Evolutionary conservation across 768 basidiomycete genomes (phyloP), one percentile per base, ranked within the genome.

Genomic region (Pleurotus salmoneostramineus): DNA sequence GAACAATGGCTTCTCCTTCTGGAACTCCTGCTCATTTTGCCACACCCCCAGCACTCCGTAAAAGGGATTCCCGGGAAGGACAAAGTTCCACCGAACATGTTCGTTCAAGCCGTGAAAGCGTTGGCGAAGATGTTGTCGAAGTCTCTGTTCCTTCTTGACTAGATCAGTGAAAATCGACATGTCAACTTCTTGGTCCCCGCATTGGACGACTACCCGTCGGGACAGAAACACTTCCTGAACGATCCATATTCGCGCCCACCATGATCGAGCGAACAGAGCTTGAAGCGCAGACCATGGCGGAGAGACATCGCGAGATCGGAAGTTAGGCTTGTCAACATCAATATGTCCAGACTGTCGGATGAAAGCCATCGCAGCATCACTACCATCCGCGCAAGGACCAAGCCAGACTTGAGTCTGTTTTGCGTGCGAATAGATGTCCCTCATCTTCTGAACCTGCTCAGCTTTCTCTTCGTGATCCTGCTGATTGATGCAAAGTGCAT

Each of bases 211-310:
- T 2, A 51, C 50, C 11, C 36, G 34, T 14, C 6, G 15, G 8
- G 50, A 51, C 50, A 51, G 34, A 35, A 51, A 51, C 32, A 51
- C 34, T 8, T 51, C 50, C 50, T 51, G 50, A 5, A 51, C 50
- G 50, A 51, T 51, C 50, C 50, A 51, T 10, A 51, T 51, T 12
- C 50, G 50, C 14, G 34, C 27, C 50, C 50, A 51, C 50, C 50
- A 51, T 27, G 50, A 51, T 14, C 50, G 50, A 12, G 50, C 50
- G 35, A 51, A 51, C 10, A 51, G 50, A 15, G 50, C 50, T 37
- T 51, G 50, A 15, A 51, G 33, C 14, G 50, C 50, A 37, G 34
- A 35, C 50, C 50, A 51, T 7, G 50, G 50, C 11, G 50, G 34
- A 7, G 31, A 35, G 14, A 51, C 14, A 27, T 51, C 50, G 32